phyloP scores from a whole-genome alignment of 2,329 filamentous ascomycete species.

The Hypoxylon sp. region DNA sequence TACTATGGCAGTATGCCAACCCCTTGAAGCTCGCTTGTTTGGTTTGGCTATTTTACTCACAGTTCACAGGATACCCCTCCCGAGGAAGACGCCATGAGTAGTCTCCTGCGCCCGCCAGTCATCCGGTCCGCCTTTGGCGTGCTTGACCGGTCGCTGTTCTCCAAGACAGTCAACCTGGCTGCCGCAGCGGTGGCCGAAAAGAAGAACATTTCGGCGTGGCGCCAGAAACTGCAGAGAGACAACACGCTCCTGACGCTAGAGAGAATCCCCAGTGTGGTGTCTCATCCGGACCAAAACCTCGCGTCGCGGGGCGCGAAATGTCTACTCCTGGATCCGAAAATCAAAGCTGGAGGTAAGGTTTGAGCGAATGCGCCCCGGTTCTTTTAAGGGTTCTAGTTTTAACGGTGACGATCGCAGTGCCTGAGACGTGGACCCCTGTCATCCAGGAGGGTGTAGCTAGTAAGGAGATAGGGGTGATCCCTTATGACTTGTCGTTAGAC shows the following conservation, averaged over 20 bases:
- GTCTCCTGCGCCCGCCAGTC: slow-evolving; percentile 81
- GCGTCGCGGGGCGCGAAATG: slow-evolving; percentile 72
- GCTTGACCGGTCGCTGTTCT: slow-evolving; percentile 88
- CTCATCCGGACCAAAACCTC: slow-evolving; percentile 71
- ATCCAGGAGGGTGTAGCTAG: slow-evolving; percentile 77
- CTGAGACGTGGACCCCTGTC: slow-evolving; percentile 81
- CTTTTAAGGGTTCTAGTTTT: slow-evolving; percentile 20
- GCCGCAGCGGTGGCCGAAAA: slow-evolving; percentile 84
- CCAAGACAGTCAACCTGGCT: slow-evolving; percentile 80
- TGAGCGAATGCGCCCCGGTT: not conserved
- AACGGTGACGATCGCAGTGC: slow-evolving; percentile 61
- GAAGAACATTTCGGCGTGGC: slow-evolving; percentile 80
- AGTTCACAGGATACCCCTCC: slow-evolving; percentile 37
- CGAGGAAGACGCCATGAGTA: slow-evolving; percentile 56
- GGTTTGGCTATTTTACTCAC: slow-evolving; percentile 17
- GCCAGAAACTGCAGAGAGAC: slow-evolving; percentile 75
- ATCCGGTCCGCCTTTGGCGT: slow-evolving; percentile 79
- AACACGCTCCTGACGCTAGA: slow-evolving; percentile 77
- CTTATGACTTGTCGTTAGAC: slow-evolving; percentile 81
- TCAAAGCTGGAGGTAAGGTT: slow-evolving; percentile 66
- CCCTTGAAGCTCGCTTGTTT: not conserved
- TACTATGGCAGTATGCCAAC: slow-evolving; percentile 48
- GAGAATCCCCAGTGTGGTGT: slow-evolving; percentile 73
- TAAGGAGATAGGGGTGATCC: slow-evolving; percentile 78
- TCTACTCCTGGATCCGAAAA: slow-evolving; percentile 70